Evolutionary conservation across 225 moss, liverwort and hornwort genomes (phyloP), one percentile per base, ranked within the genome.

Genomic region (Marchantia polymorpha): DNA sequence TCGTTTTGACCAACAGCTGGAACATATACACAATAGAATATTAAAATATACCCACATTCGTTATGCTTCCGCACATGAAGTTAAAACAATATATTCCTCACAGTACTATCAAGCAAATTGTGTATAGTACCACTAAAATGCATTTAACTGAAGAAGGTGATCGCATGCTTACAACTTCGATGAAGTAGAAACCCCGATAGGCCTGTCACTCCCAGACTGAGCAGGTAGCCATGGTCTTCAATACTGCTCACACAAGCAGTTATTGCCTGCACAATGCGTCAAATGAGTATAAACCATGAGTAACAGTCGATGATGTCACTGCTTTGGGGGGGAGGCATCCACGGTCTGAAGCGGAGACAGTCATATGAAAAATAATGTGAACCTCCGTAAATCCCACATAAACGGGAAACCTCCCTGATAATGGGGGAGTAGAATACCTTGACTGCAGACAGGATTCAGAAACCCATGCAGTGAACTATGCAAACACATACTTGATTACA

Each of bases 181-280:
- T 90, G 89, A 48, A 90, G 79, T 67, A 95, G 82, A 80, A 99
- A 95, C 69, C 99, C 99, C 58, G 99, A 95, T 78, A 99, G 26
- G 51, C 88, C 91, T 77, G 91, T 81, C 52, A 99, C 93, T 79
- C 95, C 99, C 22, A 99, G 90, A 8, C 91, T 89, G 29, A 99
- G 90, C 74, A 93, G 83, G 85, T 95, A 99, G 60, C 99, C 99
- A 89, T 99, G 95, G 72, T 99, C 99, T 86, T 99, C 99, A 61
- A 95, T 80, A 82, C 99, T 99, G 29, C 91, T 91, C 17, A 99
- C 92, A 66, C 87, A 82, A 76, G 91, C 99, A 80, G 88, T 84
- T 78, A 94, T 78, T 52, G 56, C 82, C 97, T 97, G 88, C 81
- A 79, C 72, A 79, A 68, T 66, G 75, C 77, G 49, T 29, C 55